Evolutionary conservation across 176 grass and related monocot genomes (phyloP).

Genomic region (Calamus simplicifolius): DNA sequence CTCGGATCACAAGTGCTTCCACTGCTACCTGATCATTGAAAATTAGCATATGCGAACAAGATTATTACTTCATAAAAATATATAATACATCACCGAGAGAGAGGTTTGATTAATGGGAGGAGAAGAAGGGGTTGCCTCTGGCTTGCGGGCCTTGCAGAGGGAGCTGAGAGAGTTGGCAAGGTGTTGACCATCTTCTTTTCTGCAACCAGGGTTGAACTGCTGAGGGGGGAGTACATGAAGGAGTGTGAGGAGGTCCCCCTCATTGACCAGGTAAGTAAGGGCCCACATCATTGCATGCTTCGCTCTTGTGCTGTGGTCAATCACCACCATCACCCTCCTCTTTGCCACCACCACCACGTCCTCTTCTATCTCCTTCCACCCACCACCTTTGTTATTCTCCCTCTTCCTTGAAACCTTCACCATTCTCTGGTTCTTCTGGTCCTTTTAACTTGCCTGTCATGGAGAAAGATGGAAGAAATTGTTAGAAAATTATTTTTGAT

Average conservation of each 20-base stretch:
- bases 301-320: conserved; percentile 56
- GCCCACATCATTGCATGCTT: conserved; percentile 99
- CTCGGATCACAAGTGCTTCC: conserved; percentile 9
- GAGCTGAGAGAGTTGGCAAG: conserved; percentile 74
- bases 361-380: background rate
- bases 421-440: no score
- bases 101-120: no score
- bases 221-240: conserved; percentile 61
- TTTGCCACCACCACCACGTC: conserved; percentile 13
- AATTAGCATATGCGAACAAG: no score
- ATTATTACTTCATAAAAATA: no score
- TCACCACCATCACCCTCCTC: conserved; percentile 91
- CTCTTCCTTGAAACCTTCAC: conserved; percentile 5
- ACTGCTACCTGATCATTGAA: conserved; percentile 7
- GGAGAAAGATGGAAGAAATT: no score
- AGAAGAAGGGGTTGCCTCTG: conserved; percentile 38
- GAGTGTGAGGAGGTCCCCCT: conserved; percentile 74
- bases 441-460: no score
- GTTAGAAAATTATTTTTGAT: no score
- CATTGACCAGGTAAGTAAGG: conserved; percentile 74
- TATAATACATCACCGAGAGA: no score
- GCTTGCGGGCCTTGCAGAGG: conserved; percentile 73
- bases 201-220: conserved; percentile 1
- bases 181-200: conserved; percentile 30
- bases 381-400: conserved; percentile 14